Base-by-base conservation (phyloP, 495 filamentous ascomycete genomes). In the Tuber aestivum region DNA sequence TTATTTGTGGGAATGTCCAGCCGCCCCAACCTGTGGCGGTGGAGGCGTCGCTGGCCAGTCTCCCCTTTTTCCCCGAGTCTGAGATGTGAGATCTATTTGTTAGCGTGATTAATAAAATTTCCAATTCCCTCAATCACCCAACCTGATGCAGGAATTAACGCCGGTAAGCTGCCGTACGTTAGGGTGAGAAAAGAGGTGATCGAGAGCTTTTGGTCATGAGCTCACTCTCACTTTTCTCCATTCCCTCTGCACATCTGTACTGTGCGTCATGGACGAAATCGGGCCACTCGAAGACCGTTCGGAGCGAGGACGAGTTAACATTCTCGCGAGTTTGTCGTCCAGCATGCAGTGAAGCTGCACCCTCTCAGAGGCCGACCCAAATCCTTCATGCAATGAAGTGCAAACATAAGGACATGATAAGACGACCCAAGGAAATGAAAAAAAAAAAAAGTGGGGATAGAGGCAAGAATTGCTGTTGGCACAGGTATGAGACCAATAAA, bases 1-100 rank as follows among this genome's bases (percentile, higher is more conserved):
- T 74, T 41, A 45, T 70, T 74, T 78, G 77, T 48, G 75, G 77
- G 71, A 78, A 69, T 65, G 76, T 61, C 56, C 70, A 56, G 78
- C 68, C 75, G 69, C 48, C 48, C 20, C 68, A 38, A 65, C 12
- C 9, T 79, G 78, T 79, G 78, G 78, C 78, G 42, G 70, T 79
- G 72, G 77, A 79, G 78, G 78, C 76, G 61, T 65, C 2, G 27
- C 27, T 65, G 56, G 56, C 56, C 14, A 65, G 56, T 65, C 50
- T 27, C n/a, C 0, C 10, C 6, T n/a, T 32, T 14, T 14, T 61
- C 50, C 56, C 32, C 56, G 16, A 65, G 14, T 65, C 56, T 27
- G 14, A 7, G 12, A 35, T 18, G 56, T 7, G 27, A 65, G 27
- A 65, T 65, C 48, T 32, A 32, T 32, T 61, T 61, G 56, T 61